These are phyloP conservation scores for Cladosporium phlei DNA, from an alignment of 2,329 filamentous ascomycete species.

Conservation along the genomic window DNA sequence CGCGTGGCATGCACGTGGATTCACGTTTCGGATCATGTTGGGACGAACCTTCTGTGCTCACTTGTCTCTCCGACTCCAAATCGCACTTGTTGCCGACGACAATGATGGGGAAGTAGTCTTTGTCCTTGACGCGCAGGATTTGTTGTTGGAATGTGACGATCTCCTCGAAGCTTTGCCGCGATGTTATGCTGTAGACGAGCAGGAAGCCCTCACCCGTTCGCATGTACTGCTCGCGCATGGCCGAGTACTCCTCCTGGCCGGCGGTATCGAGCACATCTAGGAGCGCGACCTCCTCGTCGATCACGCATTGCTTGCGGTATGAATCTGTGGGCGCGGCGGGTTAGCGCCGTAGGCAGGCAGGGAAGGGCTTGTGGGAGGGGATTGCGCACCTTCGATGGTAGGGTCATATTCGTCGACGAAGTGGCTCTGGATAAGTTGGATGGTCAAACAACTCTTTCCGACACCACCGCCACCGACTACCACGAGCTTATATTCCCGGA, in stretches of 20 bases:
- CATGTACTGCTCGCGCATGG: slow-evolving; percentile 99
- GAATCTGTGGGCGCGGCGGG: slow-evolving; percentile 61
- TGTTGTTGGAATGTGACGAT: slow-evolving; percentile 99
- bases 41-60: slow-evolving; percentile 79
- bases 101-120: slow-evolving; percentile 99
- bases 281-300: slow-evolving; percentile 95
- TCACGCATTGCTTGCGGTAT: slow-evolving; percentile 99
- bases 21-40: not conserved
- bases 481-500: slow-evolving; percentile 60
- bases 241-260: slow-evolving; percentile 97
- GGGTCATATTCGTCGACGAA: slow-evolving; percentile 99
- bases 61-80: slow-evolving; percentile 86
- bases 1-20: slow-evolving; percentile 20
- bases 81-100: slow-evolving; percentile 99
- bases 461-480: slow-evolving; percentile 98
- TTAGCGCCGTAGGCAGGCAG: slow-evolving; percentile 18
- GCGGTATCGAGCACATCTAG: slow-evolving; percentile 98
- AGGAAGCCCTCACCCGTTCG: slow-evolving; percentile 96
- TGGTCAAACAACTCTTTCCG: slow-evolving; percentile 98
- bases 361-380: not conserved
- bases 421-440: slow-evolving; percentile 75
- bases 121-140: slow-evolving; percentile 97
- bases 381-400: slow-evolving; percentile 83
- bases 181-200: slow-evolving; percentile 97
- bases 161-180: slow-evolving; percentile 94